phyloP scores from a whole-genome alignment of 2,329 filamentous ascomycete species.

The Colletotrichum paranaense region DNA sequence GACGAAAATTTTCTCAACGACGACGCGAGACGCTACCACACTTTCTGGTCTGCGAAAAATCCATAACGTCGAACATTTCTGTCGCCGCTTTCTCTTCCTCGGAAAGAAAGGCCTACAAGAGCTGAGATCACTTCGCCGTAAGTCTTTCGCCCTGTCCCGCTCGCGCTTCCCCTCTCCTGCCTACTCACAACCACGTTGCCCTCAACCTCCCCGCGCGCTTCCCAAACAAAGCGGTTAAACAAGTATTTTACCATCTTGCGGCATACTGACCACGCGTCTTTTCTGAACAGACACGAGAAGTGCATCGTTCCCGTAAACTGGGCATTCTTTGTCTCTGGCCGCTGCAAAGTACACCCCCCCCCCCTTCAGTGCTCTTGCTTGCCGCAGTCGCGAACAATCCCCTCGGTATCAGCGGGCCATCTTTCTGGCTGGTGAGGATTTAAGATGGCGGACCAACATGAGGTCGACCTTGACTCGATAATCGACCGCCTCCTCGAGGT shows the following conservation, averaged over 20 bases:
- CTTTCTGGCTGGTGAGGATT: conserved; percentile 54
- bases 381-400: conserved; percentile 31
- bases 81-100: conserved; percentile 21
- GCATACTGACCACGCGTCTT: conserved; percentile 16
- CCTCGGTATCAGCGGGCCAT: conserved; percentile 52
- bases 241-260: background rate
- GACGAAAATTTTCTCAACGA: conserved; percentile 34
- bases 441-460: conserved; percentile 76
- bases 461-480: conserved; percentile 99
- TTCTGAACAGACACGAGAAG: conserved; percentile 29
- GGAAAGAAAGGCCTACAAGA: conserved; percentile 34
- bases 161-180: conserved; percentile 21
- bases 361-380: conserved; percentile 14
- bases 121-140: conserved; percentile 38
- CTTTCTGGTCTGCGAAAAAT: conserved; percentile 17
- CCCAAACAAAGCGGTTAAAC: background rate
- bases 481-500: conserved; percentile 98
- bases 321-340: conserved; percentile 34
- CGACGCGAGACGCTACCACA: conserved; percentile 27
- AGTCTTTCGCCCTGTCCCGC: conserved; percentile 13
- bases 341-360: conserved; percentile 13
- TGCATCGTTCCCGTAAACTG: conserved; percentile 38
- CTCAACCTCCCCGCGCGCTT: background rate
- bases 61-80: conserved; percentile 8
- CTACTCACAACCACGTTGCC: conserved; percentile 17